A percentile compares a stretch with the other conserved stretches of the same genome.
These are phyloP conservation scores for Chlorella sp. DNA, from an alignment of 139 green algal genomes.

Conservation along the genomic window DNA sequence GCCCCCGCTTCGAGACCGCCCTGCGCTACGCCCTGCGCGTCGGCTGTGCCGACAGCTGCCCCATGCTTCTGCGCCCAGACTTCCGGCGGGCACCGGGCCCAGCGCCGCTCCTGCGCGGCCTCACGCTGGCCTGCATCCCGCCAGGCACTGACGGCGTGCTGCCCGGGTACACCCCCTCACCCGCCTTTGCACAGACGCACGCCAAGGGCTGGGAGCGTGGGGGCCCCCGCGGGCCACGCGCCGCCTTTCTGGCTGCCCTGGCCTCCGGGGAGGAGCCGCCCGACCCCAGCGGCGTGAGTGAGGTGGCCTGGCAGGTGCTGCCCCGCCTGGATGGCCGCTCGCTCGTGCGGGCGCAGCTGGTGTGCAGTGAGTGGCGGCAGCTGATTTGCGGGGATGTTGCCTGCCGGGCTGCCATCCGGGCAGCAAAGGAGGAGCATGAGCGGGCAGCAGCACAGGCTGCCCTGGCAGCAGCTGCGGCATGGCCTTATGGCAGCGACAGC, in stretches of 20 bases:
- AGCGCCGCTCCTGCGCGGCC: background rate
- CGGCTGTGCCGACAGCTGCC: background rate
- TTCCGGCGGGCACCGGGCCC: background rate
- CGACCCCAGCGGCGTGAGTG: background rate
- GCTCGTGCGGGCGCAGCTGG: background rate
- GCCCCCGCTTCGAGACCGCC: background rate
- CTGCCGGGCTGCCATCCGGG: background rate
- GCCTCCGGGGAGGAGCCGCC: background rate
- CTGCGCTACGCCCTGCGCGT: background rate
- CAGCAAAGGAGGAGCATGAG: background rate
- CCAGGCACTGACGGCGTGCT: background rate
- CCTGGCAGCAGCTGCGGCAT: background rate
- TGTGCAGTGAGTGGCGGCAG: background rate
- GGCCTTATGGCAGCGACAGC: background rate
- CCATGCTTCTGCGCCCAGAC: background rate
- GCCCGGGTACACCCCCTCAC: background rate
- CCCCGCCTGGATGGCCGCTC: background rate
- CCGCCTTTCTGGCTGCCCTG: background rate
- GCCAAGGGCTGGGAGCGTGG: background rate
- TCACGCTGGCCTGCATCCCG: background rate
- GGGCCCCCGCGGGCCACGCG: background rate
- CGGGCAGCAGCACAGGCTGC: background rate
- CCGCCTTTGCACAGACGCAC: constrained; percentile 2
- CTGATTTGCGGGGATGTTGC: background rate
- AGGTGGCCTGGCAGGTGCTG: constrained; percentile 14